Evolutionary conservation across 1,284 basidiomycete genomes (phyloP), one percentile per base, ranked within the genome.

Genomic region (Rhodotorula sp.): DNA sequence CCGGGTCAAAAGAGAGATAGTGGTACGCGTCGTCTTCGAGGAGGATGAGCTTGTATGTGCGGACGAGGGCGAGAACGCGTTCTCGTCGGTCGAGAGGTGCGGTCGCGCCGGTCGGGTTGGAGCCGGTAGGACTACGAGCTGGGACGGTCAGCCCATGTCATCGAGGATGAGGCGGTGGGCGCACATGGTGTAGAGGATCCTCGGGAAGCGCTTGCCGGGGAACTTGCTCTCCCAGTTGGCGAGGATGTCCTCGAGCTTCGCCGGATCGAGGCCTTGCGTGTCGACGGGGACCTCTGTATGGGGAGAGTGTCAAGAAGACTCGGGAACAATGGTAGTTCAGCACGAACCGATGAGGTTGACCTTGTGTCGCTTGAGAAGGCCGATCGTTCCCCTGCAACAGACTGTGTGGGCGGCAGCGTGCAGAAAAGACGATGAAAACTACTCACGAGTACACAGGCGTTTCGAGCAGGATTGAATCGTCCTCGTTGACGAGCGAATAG

Each of bases 21-120:
- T 89, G 77, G 79, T 91, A 92, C 3, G 90, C 90, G 78, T 91
- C 90, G 76, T 91, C 90, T 87, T 96, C 93, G 54, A 96, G 81
- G 76, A 96, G 90, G 62, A 95, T 81, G 75, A 96, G 86, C 77
- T 90, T 85, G 78, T 92, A 85, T 77, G 90, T 85, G 69, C 85
- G 84, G 22, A 90, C 88, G 11, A 97, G 84, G 66, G 84, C 82
- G 32, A 97, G 85, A 11, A 94, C 86, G 77, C 90, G 90, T 59
- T 86, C 85, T 67, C 93, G 89, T 67, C 94, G 86, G 68, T 89
- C 86, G 32, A 85, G 79, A 1, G 89, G 84, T 9, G 89, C 85
- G 17, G 91, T 93, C 80, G 86, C 86, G 2, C 92, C 92, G 32
- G 89, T 90, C 3, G 91, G 91, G 80, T 94, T 94, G 9, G 80